A percentile compares a stretch with the other conserved stretches of the same genome.
phyloP scores from a whole-genome alignment of 2,329 filamentous ascomycete species.

The Nectriaceae sp. region DNA sequence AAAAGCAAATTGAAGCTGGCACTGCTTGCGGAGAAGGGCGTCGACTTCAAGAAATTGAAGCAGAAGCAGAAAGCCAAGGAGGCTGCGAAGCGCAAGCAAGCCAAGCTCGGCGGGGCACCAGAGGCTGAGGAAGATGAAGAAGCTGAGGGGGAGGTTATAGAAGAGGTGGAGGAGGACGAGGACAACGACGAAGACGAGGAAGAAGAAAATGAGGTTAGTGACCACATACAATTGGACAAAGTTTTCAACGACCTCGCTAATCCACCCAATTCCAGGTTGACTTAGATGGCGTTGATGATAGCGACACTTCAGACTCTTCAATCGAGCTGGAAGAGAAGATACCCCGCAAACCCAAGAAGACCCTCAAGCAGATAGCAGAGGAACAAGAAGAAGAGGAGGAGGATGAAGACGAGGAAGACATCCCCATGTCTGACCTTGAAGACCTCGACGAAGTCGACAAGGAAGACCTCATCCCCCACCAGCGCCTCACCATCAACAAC shows the following conservation, averaged over 20 bases:
- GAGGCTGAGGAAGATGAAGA: constrained; percentile 37
- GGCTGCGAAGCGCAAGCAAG: constrained; percentile 41
- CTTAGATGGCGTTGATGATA: constrained; percentile 59
- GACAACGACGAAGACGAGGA: constrained; percentile 41
- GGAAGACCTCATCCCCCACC: constrained; percentile 85
- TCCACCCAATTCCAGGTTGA: constrained; percentile 43
- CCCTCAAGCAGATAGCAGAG: constrained; percentile 31
- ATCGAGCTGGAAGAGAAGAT: constrained; percentile 77
- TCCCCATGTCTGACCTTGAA: constrained; percentile 85
- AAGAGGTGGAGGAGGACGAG: constrained; percentile 37
- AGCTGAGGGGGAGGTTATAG: constrained; percentile 35
- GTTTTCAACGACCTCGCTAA: neutral
- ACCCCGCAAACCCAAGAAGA: constrained; percentile 51
- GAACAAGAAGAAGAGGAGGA: constrained; percentile 62
- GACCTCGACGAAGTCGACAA: constrained; percentile 77
- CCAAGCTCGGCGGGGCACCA: constrained; percentile 22
- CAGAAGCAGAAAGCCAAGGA: constrained; percentile 50
- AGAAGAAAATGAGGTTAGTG: constrained; percentile 31
- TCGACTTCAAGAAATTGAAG: constrained; percentile 54
- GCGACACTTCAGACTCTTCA: constrained; percentile 67
- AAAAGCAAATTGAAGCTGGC: constrained; percentile 56
- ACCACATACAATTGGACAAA: neutral
- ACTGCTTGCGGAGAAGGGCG: constrained; percentile 55
- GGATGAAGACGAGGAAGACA: constrained; percentile 80
- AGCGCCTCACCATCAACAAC: constrained; percentile 97